Evolutionary conservation across 495 filamentous ascomycete genomes (phyloP), one percentile per base, ranked within the genome.

Genomic region (Neurospora africana): DNA sequence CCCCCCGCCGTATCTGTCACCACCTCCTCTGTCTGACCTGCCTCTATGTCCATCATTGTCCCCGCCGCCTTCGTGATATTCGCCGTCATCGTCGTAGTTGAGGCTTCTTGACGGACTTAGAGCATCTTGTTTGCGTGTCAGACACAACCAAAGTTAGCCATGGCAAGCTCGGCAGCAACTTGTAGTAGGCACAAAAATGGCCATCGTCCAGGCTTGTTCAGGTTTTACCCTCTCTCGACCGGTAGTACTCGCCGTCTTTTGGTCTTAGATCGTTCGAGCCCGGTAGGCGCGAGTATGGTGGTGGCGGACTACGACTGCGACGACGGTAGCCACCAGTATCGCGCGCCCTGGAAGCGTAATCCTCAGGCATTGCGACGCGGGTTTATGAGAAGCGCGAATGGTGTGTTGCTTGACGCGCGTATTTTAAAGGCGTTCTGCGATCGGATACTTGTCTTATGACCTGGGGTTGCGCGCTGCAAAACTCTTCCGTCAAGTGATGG

Each of bases 171-270:
- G 68, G 71, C 37, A 35, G 36, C 37, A 69, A 69, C 53, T 73
- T 68, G 58, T 58, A 70, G 23, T 72, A 41, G 43, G 69, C 71
- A 58, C 75, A 75, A 39, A 40, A 30, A 40, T 69, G 35, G 76
- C 58, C 30, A 69, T 69, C n/a, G 61, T 41, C 23, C 41, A 74
- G 71, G 71, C 70, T 71, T 68, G 71, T 58, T 71, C 71, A 72
- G 72, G 79, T 71, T 81, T 83, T 84, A 86, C 84, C 83, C 78
- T 85, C 82, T 81, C 81, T 81, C 81, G 82, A 81, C 75, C 81
- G 78, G 69, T 74, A 75, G 76, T 80, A 78, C 43, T 77, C 76
- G 75, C 74, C 76, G 65, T 78, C 77, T 75, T 73, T 70, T 65
- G 53, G 53, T 65, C 53, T 65, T 33, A 35, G 23, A 41, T 73